Base-by-base conservation (phyloP, 371 early-diverging fungal species). In the Apophysomyces sp. region DNA sequence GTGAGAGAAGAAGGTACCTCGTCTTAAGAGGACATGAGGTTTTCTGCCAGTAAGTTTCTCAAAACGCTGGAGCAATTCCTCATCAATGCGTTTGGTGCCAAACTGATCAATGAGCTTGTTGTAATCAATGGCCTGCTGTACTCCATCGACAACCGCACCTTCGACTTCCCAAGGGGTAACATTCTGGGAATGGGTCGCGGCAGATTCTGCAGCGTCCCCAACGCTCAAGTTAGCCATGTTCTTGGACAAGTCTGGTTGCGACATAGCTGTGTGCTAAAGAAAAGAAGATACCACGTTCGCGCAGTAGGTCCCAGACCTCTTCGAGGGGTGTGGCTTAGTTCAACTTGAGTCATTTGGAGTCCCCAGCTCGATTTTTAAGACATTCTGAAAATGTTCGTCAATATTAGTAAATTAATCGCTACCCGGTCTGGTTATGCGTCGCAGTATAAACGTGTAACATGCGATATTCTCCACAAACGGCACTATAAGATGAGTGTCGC, bases 1-100 rank as follows among this genome's bases (percentile, higher is more conserved):
- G 82, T 99, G 99, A 55, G 98, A 99, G 80, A 99, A 99, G 73
- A 99, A 97, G 36, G 98, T 81, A 27, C 96, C 96, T 61, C 99
- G 87, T 62, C 95, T 86, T 62, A 99, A 81, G 57, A 96, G 89
- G 57, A 86, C 80, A 72, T 98, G 99, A 54, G 95, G 89, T 63
- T 80, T 78, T 52, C 84, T 88, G 13, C 95, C 96, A 34, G 97
- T 97, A 61, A 95, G 75, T 55, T 74, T 80, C 76, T 94, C 93
- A 65, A 98, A 86, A 27, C 95, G 92, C 69, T 86, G 77, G 29
- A 97, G 74, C 60, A 95, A 68, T 37, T 73, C 92, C 34, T 85
- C 82, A 58, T 90, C 92, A 62, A 99, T 94, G 32, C 68, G 74
- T 31, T 89, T 83, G 4, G 98, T 97, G 40, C 99, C 99, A 74